Percentiles rank a stretch among this genome's conserved stretches.
These are phyloP conservation scores for Solioccasus polychromus DNA, from an alignment of 768 basidiomycete genomes.

Conservation along the genomic window DNA sequence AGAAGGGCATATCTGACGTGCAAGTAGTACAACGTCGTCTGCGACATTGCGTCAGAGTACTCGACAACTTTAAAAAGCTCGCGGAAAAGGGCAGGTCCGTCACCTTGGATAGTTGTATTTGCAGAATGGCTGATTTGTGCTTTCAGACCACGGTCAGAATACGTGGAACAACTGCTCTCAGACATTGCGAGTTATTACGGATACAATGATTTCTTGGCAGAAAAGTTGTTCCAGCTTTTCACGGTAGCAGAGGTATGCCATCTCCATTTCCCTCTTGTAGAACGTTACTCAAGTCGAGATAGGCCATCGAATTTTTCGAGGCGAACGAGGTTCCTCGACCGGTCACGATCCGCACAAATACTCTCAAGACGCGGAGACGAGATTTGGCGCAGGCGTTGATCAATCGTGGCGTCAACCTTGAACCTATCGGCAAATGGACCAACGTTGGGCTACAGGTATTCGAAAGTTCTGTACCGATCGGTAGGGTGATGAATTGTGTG, in stretches of 20 bases:
- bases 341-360: slow-evolving; percentile 97
- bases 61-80: slow-evolving; percentile 68
- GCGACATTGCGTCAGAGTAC: slow-evolving; percentile 68
- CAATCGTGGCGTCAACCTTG: slow-evolving; percentile 94
- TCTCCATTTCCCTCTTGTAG: not conserved
- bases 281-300: slow-evolving; percentile 3
- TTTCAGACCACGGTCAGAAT: slow-evolving; percentile 81
- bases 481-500: slow-evolving; percentile 34
- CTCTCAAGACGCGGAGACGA: slow-evolving; percentile 86
- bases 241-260: slow-evolving; percentile 78
- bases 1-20: slow-evolving; percentile 65
- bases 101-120: slow-evolving; percentile 1
- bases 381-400: slow-evolving; percentile 93
- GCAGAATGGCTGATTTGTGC: slow-evolving; percentile 5
- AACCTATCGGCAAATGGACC: slow-evolving; percentile 99
- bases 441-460: slow-evolving; percentile 99
- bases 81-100: slow-evolving; percentile 62
- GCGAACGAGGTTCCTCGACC: slow-evolving; percentile 94
- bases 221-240: slow-evolving; percentile 94
- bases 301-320: slow-evolving; percentile 99
- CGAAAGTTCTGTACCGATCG: slow-evolving; percentile 93
- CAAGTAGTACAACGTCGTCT: slow-evolving; percentile 77
- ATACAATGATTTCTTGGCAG: slow-evolving; percentile 92
- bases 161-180: slow-evolving; percentile 78
- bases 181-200: slow-evolving; percentile 97